phyloP scores from a whole-genome alignment of 345 rosid genomes.

The Syzygium grande region DNA sequence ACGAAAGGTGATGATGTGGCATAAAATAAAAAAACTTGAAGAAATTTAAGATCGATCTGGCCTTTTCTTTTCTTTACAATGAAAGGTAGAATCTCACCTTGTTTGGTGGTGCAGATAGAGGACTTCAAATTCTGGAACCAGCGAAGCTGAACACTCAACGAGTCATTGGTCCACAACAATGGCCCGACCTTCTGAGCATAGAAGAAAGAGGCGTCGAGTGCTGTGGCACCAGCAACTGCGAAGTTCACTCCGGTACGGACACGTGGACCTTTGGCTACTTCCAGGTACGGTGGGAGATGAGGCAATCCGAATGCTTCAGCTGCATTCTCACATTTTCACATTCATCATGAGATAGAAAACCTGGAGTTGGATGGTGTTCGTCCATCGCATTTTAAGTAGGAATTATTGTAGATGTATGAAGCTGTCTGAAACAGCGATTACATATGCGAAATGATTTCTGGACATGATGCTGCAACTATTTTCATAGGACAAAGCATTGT shows the following conservation, averaged over 20 bases:
- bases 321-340: slow-evolving; percentile 1
- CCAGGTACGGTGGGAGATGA: not conserved
- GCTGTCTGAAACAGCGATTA: not conserved
- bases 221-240: slow-evolving; percentile 63
- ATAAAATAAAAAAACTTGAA: not conserved
- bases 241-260: slow-evolving; percentile 32
- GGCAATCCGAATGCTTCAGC: not conserved
- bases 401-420: not conserved
- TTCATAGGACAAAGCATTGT: not conserved
- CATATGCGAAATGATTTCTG: not conserved
- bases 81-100: slow-evolving; percentile 14
- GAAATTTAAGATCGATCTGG: not conserved
- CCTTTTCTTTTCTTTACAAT: too few relatives aligned
- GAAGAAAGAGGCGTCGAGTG: slow-evolving; percentile 28
- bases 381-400: not conserved
- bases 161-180: slow-evolving; percentile 30
- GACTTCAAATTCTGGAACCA: slow-evolving; percentile 55
- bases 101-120: slow-evolving; percentile 27
- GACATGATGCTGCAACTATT: not conserved
- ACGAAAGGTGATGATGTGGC: not conserved
- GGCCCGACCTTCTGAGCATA: slow-evolving; percentile 18
- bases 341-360: slow-evolving; percentile 15
- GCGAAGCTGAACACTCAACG: slow-evolving; percentile 35
- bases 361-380: not conserved
- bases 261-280: not conserved